Conservation (phyloP, 495 filamentous ascomycete species). For the Penicillium soppii region DNA sequence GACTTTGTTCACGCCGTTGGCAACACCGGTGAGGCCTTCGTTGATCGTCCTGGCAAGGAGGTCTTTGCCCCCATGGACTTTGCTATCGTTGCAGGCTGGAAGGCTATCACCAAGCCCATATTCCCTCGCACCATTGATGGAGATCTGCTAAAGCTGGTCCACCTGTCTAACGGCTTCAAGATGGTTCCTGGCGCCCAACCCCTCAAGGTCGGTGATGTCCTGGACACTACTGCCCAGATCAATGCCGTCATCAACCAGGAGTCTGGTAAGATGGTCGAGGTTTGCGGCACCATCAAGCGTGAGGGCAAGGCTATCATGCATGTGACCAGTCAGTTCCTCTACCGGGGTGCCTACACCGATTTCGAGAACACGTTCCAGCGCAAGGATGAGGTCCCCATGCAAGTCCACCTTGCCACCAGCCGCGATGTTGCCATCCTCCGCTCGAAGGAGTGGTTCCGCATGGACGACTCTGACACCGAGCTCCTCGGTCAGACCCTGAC, state of each 20-base stretch:
- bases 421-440: conserved; percentile 92
- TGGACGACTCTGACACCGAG: conserved; percentile 77
- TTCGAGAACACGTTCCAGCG: conserved; percentile 98
- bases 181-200: conserved; percentile 97
- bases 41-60: conserved; percentile 92
- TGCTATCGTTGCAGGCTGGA: conserved; percentile 97
- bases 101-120: conserved; percentile 97
- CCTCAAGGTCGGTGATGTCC: conserved; percentile 87
- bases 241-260: conserved; percentile 98
- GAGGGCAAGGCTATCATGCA: conserved; percentile 93
- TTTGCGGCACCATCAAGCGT: conserved; percentile 91
- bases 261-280: conserved; percentile 98
- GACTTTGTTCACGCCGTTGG: conserved; percentile 98
- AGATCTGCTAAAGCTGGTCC: conserved; percentile 90
- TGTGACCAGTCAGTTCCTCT: conserved; percentile 96
- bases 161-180: conserved; percentile 94
- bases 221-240: conserved; percentile 92
- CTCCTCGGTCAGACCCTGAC: conserved; percentile 87
- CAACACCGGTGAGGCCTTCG: conserved; percentile 98
- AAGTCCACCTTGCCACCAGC: conserved; percentile 78
- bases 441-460: conserved; percentile 95
- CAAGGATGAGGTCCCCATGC: conserved; percentile 93
- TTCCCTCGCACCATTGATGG: conserved; percentile 94
- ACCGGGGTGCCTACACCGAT: conserved; percentile 87
- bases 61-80: conserved; percentile 98